Conservation (phyloP, 2,329 filamentous ascomycete genomes). For the Leptodontidium sp. region DNA sequence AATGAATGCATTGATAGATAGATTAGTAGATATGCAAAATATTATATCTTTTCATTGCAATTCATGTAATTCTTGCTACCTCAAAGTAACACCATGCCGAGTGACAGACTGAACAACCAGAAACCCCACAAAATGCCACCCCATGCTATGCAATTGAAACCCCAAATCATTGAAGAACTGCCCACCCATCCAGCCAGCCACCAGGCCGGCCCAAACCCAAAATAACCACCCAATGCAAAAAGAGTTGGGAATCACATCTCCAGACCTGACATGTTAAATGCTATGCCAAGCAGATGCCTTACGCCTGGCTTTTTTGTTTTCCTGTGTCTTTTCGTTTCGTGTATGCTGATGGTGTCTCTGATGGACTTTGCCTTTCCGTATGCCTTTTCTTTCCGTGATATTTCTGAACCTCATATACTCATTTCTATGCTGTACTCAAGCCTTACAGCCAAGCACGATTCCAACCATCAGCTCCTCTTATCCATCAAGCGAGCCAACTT, state of each 20-base stretch:
- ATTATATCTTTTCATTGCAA: not conserved
- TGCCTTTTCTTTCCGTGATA: not conserved
- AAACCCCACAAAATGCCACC: not conserved
- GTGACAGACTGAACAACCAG: not conserved
- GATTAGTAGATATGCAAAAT: not conserved
- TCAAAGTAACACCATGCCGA: not conserved
- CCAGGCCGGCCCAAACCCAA: not conserved
- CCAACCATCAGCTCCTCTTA: not conserved
- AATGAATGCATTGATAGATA: too few relatives aligned
- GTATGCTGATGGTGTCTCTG: not conserved
- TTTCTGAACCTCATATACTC: not conserved
- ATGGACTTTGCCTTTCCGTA: not conserved
- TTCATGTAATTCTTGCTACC: too few relatives aligned
- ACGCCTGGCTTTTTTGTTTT: not conserved
- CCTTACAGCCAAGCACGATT: not conserved
- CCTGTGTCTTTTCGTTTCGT: not conserved
- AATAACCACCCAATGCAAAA: constrained; percentile 20
- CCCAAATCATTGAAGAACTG: not conserved
- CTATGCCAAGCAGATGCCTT: not conserved
- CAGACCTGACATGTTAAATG: not conserved
- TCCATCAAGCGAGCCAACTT: constrained; percentile 44
- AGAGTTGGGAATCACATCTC: not conserved
- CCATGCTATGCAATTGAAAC: not conserved
- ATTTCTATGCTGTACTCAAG: not conserved
- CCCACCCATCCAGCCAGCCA: not conserved